Base-by-base conservation (phyloP, 106 monocot genomes). In the Cymbidium sinense region DNA sequence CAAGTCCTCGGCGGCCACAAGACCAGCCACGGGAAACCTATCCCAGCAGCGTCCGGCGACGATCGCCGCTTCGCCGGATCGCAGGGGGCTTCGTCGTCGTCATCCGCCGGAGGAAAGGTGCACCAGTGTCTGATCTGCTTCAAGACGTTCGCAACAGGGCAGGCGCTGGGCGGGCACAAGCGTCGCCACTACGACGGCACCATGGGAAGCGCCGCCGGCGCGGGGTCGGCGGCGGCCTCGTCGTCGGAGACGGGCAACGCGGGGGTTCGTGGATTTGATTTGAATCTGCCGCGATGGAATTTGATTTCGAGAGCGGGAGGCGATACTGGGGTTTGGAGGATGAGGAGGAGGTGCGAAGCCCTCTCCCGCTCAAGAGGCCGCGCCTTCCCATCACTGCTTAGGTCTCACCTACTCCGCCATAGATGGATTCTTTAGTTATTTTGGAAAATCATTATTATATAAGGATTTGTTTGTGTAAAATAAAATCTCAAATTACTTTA, bases 161-260 rank as follows among this genome's bases (percentile, higher is more conserved):
- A 88, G 69, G 88, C 86, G n/a, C 79, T 88, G 5, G 91, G 88
- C 3, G 91, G 91, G 23, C 91, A 91, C 84, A 91, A 91, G 84
- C 75, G 91, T 73, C 74, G 79, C 54, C 91, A 91, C 82, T 84
- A 83, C 34, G 83, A 86, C 1, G 88, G 88, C 37, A 39, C 37
- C 5, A 39, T 39, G 3, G 37, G 37, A 39, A 39, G 37, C 0
- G 37, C 37, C 5, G 71, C 31, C n/a, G 70, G 70, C 2, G 21
- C 23, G 19, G 67, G 64, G 4, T 19, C n/a, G 25, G 21, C 33
- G n/a, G 64, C 23, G 8, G 1, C n/a, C n/a, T n/a, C n/a, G n/a
- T n/a, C n/a, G 4, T 19, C n/a, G 25, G 21, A n/a, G n/a, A 47
- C 23, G 8, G 1, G 0, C 4, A 25, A 43, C 0, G 76, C 6